Evolutionary conservation across 108 stramenopile genomes (phyloP).

Genomic region (Chaetoceros muelleri): DNA sequence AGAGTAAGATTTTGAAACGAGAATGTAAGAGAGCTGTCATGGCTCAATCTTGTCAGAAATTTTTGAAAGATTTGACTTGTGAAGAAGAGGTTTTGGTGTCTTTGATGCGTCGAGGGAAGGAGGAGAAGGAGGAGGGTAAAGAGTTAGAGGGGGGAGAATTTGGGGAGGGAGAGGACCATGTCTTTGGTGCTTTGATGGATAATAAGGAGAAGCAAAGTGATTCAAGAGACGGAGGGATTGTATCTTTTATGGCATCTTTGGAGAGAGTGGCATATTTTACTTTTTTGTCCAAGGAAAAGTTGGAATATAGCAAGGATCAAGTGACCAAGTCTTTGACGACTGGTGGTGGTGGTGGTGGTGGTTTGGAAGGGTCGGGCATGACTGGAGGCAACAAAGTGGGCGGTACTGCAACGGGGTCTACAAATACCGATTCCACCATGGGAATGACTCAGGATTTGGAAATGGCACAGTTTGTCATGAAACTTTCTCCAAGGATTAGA

Average conservation of each 20-base stretch:
- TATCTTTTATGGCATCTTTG: constrained; percentile 28
- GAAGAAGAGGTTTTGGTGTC: constrained; percentile 40
- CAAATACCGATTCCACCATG: constrained; percentile 20
- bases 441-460: constrained; percentile 42
- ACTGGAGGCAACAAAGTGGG: constrained; percentile 2
- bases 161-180: not conserved
- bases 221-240: not conserved
- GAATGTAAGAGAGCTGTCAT: constrained; percentile 28
- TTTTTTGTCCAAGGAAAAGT: constrained; percentile 49
- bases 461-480: constrained; percentile 69
- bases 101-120: constrained; percentile 1
- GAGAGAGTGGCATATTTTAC: constrained; percentile 73
- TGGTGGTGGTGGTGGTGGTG: constrained; percentile 7
- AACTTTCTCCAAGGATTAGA: constrained; percentile 74
- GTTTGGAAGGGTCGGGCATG: no score
- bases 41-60: constrained; percentile 50
- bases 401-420: constrained; percentile 3
- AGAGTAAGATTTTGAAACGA: constrained; percentile 30
- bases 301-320: constrained; percentile 43
- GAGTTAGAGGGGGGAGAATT: not conserved
- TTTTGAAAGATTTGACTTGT: constrained; percentile 58
- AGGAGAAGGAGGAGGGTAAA: not conserved
- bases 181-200: no score
- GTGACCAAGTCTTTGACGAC: constrained; percentile 37
- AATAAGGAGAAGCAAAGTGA: not conserved